Base-by-base conservation (phyloP, 2,329 filamentous ascomycete species). In the Paramyrothecium sp. region DNA sequence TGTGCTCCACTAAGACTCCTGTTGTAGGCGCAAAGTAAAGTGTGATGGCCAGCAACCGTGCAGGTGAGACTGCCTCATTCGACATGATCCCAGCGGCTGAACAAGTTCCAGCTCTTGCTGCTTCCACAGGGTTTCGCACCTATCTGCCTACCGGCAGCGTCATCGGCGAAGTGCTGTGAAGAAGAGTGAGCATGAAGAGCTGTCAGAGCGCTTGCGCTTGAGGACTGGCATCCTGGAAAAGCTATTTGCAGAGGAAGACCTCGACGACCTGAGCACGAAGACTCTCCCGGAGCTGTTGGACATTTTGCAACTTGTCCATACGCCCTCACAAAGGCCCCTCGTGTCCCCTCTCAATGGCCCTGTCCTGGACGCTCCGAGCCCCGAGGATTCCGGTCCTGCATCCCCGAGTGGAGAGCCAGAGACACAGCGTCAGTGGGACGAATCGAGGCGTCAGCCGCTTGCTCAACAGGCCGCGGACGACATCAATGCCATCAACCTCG, bases 31-130 rank as follows among this genome's bases (percentile, higher is more conserved):
- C 21, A 71, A 69, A 51, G 62, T 72, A 41, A 76, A 78, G 56
- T 77, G 76, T 26, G 73, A 80, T 51, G 75, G 78, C n/a, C 75
- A 61, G 3, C 61, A 62, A 19, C 67, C 69, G 33, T 71, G 69
- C 55, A 57, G 63, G 2, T 69, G 82, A 44, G 38, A 17, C 38
- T 44, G 13, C 13, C 5, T 44, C 38, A 44, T 30, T 30, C 5
- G 26, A 30, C 10, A 44, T 16, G 38, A 19, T 44, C 38, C 13
- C 38, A 44, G 38, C 38, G 7, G 13, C 38, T 44, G n/a, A 44
- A 16, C 38, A 17, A 44, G 5, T 16, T 12, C 13, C 38, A 44
- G 38, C n/a, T 19, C 38, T 26, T 78, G 79, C 13, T 75, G 62
- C 38, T 69, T 69, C 54, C 69, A 70, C 52, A 60, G 64, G 19